Conservation (phyloP, 2,329 filamentous ascomycete genomes). For the Verticillium tricorpus region DNA sequence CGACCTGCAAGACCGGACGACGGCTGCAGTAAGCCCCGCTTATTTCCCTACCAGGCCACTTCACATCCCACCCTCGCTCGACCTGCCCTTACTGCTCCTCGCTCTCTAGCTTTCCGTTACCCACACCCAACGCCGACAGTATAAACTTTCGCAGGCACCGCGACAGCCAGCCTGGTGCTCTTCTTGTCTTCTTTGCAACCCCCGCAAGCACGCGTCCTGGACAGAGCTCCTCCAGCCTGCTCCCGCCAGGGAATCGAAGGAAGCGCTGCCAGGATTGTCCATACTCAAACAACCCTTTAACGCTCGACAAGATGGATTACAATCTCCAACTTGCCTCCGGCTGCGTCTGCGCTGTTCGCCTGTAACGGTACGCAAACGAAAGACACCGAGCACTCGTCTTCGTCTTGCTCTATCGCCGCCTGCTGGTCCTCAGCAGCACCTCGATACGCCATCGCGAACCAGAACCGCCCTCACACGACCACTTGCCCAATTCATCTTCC, state of each 20-base stretch:
- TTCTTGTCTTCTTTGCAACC: neutral
- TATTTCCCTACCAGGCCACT: neutral
- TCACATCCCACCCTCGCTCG: neutral
- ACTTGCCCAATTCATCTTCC: slow-evolving; percentile 6
- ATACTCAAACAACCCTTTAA: neutral
- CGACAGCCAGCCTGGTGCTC: neutral
- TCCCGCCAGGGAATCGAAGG: neutral
- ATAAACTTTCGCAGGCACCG: neutral
- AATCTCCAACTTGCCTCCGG: slow-evolving; percentile 14
- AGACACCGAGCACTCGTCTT: neutral
- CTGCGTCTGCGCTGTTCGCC: slow-evolving; percentile 9
- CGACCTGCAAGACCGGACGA: neutral
- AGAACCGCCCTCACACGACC: slow-evolving; percentile 9
- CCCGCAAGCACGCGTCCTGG: too few species aligned
- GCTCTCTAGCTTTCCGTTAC: neutral
- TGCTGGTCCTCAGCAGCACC: neutral
- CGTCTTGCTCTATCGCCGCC: neutral
- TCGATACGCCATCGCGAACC: neutral
- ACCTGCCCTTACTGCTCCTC: neutral
- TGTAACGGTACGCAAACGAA: slow-evolving; percentile 10
- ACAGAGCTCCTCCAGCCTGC: neutral
- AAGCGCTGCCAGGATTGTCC: neutral
- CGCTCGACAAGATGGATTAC: slow-evolving; percentile 14
- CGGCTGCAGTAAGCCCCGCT: neutral
- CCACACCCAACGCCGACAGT: neutral